Conservation (phyloP, 2,329 filamentous ascomycete genomes). For the Boeremia lycopersici region DNA sequence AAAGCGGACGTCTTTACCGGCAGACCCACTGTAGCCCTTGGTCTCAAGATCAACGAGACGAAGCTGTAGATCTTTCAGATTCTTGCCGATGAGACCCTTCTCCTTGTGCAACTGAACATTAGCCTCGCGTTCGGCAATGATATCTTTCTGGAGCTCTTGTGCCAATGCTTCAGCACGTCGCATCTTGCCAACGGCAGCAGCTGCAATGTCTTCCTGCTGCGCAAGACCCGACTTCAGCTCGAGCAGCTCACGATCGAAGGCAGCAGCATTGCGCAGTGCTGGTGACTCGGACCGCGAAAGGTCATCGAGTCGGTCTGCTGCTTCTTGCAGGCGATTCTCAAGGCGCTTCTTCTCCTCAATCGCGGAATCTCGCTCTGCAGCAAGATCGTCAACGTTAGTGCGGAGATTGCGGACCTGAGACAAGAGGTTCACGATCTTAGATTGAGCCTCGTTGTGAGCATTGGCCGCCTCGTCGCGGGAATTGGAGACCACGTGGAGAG, state of each 20-base stretch:
- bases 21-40: conserved; percentile 86
- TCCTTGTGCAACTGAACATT: conserved; percentile 85
- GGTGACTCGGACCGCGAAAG: conserved; percentile 84
- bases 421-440: conserved; percentile 87
- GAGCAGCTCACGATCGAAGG: conserved; percentile 84
- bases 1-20: conserved; percentile 94
- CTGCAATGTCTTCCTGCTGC: conserved; percentile 90
- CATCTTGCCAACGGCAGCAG: conserved; percentile 96
- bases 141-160: conserved; percentile 91
- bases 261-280: conserved; percentile 86
- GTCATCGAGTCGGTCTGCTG: conserved; percentile 85
- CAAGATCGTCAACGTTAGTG: conserved; percentile 82
- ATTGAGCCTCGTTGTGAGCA: conserved; percentile 93
- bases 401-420: conserved; percentile 87
- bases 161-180: conserved; percentile 85
- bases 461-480: conserved; percentile 93
- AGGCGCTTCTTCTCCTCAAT: conserved; percentile 88
- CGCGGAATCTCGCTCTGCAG: conserved; percentile 82
- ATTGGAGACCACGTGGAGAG: conserved; percentile 82
- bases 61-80: conserved; percentile 86
- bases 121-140: conserved; percentile 81
- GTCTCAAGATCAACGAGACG: conserved; percentile 92
- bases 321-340: conserved; percentile 83
- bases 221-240: conserved; percentile 88
- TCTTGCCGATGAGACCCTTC: conserved; percentile 88